A percentile compares a stretch with the other conserved stretches of the same genome.
These are phyloP conservation scores for Apiotrichum siamense DNA, from an alignment of 1,284 basidiomycete genomes.

Conservation along the genomic window DNA sequence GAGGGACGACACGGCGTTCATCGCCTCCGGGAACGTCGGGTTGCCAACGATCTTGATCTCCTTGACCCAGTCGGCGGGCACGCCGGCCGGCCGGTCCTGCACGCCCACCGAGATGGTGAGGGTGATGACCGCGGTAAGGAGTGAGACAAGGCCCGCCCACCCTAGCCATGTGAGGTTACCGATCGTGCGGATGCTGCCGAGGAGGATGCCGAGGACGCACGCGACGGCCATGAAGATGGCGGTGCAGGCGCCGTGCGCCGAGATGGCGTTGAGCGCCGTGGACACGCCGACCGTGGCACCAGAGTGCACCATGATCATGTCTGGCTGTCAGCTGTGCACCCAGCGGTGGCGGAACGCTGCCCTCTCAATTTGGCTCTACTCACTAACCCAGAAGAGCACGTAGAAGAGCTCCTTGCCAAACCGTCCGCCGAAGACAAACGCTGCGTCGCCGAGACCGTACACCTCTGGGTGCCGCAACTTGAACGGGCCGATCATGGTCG, in stretches of 20 bases:
- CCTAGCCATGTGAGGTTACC: slow-evolving; percentile 30
- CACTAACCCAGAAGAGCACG: neutral
- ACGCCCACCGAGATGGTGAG: slow-evolving; percentile 38
- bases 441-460: slow-evolving; percentile 24
- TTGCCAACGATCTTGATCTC: slow-evolving; percentile 24
- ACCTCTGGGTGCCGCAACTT: slow-evolving; percentile 13
- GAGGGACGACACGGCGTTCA: slow-evolving; percentile 22
- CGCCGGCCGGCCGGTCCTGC: slow-evolving; percentile 36
- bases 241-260: slow-evolving; percentile 29
- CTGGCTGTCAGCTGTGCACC: neutral
- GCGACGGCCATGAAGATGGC: slow-evolving; percentile 28
- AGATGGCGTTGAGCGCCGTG: slow-evolving; percentile 21
- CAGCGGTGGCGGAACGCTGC: neutral
- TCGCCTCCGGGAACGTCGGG: slow-evolving; percentile 27
- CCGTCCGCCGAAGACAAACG: slow-evolving; percentile 7
- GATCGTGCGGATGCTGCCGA: slow-evolving; percentile 30
- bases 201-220: slow-evolving; percentile 20
- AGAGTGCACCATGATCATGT: slow-evolving; percentile 3
- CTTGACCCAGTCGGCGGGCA: slow-evolving; percentile 29
- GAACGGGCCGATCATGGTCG: slow-evolving; percentile 12
- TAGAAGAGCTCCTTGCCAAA: neutral
- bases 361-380: no score
- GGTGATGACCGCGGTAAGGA: slow-evolving; percentile 26
- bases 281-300: neutral
- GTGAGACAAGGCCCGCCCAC: slow-evolving; percentile 32